These are phyloP conservation scores for Solanum ahanhuiri DNA, from an alignment of 257 asterid species.

Conservation along the genomic window DNA sequence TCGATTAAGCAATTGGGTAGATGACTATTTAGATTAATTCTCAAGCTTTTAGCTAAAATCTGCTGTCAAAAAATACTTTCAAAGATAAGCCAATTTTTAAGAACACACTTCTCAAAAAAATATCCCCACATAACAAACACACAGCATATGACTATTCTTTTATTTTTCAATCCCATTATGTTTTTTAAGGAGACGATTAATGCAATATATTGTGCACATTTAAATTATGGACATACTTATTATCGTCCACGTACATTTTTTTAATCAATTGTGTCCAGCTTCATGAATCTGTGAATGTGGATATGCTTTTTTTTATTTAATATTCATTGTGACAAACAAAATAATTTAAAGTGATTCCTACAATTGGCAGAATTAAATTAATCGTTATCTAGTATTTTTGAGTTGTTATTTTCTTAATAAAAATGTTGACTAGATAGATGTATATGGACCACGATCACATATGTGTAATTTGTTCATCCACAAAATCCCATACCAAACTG, in stretches of 20 bases:
- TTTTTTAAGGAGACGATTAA: neutral
- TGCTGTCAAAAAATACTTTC: neutral
- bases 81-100: neutral
- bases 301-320: neutral
- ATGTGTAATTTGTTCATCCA: neutral
- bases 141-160: neutral
- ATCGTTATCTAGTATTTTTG: neutral
- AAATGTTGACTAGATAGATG: neutral
- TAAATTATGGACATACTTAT: neutral
- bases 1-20: neutral
- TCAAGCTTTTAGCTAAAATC: neutral
- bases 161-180: neutral
- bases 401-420: neutral
- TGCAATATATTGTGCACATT: neutral
- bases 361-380: neutral
- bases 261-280: neutral
- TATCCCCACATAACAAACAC: neutral
- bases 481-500: neutral
- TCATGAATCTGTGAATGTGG: neutral
- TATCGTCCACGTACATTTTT: neutral
- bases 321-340: neutral
- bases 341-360: neutral
- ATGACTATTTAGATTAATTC: neutral
- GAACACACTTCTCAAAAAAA: neutral
- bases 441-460: neutral